phyloP scores from a whole-genome alignment of 768 basidiomycete species.

The Phaffia tasmanica region DNA sequence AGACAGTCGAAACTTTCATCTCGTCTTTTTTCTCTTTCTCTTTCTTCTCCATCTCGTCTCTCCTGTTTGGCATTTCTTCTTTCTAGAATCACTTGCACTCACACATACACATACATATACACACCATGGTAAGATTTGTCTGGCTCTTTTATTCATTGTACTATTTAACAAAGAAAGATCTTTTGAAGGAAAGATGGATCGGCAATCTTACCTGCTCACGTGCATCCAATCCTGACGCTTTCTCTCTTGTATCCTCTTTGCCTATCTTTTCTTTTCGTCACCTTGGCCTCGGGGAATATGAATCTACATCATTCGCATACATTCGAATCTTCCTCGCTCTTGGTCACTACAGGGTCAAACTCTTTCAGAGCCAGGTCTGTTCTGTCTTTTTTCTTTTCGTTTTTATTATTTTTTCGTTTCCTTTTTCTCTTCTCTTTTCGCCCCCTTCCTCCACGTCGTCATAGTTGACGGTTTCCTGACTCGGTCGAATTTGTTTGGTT shows the following conservation, averaged over 20 bases:
- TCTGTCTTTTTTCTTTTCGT: not conserved
- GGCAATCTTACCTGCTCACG: too few species aligned
- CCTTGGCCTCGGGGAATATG: not conserved
- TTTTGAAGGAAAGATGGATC: too few species aligned
- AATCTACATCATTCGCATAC: not conserved
- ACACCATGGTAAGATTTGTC: not conserved
- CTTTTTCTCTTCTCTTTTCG: not conserved
- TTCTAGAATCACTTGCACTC: not conserved
- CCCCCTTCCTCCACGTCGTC: constrained; percentile 23
- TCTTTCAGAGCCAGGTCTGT: constrained; percentile 64
- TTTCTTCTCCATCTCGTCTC: constrained; percentile 3
- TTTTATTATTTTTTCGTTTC: constrained; percentile 22
- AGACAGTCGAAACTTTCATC: not conserved
- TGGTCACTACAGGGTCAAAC: constrained; percentile 59
- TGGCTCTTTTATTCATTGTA: too few species aligned
- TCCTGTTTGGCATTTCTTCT: not conserved
- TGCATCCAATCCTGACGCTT: too few species aligned
- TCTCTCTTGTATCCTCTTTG: too few species aligned
- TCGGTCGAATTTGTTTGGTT: not conserved
- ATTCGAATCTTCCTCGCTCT: too few species aligned
- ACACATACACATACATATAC: not conserved
- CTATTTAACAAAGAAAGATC: too few species aligned
- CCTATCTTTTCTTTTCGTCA: not conserved
- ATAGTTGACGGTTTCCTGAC: not conserved
- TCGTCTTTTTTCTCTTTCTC: constrained; percentile 1